These are phyloP conservation scores for Cunninghamia lanceolata DNA, from an alignment of 75 land plant species.

Conservation along the genomic window DNA sequence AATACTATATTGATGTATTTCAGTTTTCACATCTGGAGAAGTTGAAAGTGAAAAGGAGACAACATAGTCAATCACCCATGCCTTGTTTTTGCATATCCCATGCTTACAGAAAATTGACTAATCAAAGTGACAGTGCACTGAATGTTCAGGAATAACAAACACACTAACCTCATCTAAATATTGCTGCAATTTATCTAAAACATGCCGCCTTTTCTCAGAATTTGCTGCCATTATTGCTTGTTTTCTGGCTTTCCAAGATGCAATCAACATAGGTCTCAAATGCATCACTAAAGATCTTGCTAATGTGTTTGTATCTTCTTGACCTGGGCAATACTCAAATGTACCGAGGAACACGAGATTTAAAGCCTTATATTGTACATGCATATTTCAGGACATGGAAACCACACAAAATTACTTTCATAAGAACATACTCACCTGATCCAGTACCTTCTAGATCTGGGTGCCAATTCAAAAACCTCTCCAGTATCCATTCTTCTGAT, in stretches of 20 bases:
- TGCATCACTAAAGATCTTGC: conserved; percentile 47
- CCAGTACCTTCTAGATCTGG: conserved; percentile 88
- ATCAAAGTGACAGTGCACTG: not conserved
- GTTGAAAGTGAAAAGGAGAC: not conserved
- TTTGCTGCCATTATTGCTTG: conserved; percentile 56
- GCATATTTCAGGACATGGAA: not conserved
- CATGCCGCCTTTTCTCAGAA: conserved; percentile 59
- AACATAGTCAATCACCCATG: not conserved
- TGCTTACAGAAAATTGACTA: not conserved
- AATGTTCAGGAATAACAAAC: not conserved
- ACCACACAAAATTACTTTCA: not conserved
- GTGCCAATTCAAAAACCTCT: conserved; percentile 47
- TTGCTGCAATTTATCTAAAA: conserved; percentile 75
- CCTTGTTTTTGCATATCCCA: not conserved
- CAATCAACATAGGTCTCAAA: conserved; percentile 69
- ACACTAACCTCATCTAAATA: conserved; percentile 80
- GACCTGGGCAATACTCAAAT: conserved; percentile 26
- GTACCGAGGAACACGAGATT: not conserved
- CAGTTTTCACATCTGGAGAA: not conserved
- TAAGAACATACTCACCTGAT: not conserved
- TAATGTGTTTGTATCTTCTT: conserved; percentile 52
- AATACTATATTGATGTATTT: not conserved
- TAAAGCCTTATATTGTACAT: not conserved
- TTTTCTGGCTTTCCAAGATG: conserved; percentile 55
- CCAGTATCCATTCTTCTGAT: conserved; percentile 69